These are phyloP conservation scores for Sporothrix inflata DNA, from an alignment of 2,329 filamentous ascomycete genomes.

Conservation along the genomic window DNA sequence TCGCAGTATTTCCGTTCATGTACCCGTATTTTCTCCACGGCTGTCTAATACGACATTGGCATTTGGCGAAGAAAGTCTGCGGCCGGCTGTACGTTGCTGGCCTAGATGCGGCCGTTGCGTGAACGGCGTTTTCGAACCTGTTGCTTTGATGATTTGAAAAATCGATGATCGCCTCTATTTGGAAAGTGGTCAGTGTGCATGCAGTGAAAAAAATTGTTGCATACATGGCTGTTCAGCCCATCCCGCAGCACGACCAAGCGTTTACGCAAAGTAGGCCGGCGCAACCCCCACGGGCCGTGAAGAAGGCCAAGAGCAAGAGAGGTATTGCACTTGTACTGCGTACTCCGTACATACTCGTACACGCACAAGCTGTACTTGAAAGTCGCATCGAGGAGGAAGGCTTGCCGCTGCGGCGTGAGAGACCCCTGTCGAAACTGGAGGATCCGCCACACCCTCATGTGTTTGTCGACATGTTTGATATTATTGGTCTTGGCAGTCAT, in stretches of 20 bases:
- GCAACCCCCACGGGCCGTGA: conserved; percentile 11
- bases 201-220: not conserved
- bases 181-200: not conserved
- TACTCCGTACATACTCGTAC: not conserved
- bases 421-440: conserved; percentile 30
- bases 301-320: not conserved
- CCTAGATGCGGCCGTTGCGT: not conserved
- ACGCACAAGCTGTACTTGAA: not conserved
- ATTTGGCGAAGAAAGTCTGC: not conserved
- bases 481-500: not conserved
- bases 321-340: not conserved
- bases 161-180: not conserved
- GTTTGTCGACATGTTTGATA: not conserved
- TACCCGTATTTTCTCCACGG: not conserved
- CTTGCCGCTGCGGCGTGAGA: conserved; percentile 1
- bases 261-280: not conserved
- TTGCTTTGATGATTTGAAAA: not conserved
- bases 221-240: not conserved
- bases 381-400: conserved; percentile 2
- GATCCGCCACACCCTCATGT: conserved; percentile 25
- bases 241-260: not conserved
- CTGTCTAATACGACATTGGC: not conserved
- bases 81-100: not conserved
- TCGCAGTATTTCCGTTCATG: not conserved
- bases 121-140: not conserved